Base-by-base conservation (phyloP, 306 rosid genomes). In the Alnus glutinosa region DNA sequence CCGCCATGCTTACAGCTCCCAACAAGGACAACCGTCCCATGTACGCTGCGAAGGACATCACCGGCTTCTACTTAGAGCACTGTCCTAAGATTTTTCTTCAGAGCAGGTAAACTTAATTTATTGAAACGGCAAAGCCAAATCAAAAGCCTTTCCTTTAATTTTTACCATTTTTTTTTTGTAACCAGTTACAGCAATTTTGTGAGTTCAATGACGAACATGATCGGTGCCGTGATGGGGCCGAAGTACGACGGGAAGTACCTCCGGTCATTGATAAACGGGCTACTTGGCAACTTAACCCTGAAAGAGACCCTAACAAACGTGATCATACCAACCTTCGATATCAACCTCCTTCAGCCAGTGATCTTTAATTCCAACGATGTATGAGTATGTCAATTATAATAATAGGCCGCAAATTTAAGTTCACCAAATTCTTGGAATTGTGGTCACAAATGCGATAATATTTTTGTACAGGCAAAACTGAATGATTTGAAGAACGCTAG, bases 191-290 rank as follows among this genome's bases (percentile, higher is more conserved):
- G 8, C 39, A 67, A 9, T 18, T 39, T 37, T 39, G 49, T 67
- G 71, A 8, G 12, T 67, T 39, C 71, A 16, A 54, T 15, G 7
- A 70, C 59, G 2, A 12, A 28, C 16, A 42, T 57, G 55, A 9
- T 78, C 2, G 28, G 8, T 47, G 15, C 4, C 8, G 37, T 36
- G 15, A 0, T 47, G 28, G 91, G 91, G 19, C 91, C 89, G 0
- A 88, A 81, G 44, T 88, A 88, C 42, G 87, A 85, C 28, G 89
- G 91, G 14, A 73, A 75, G 61, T 70, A 88, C 70, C 76, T 85
- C 23, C 84, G 75, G 8, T 50, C 79, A 2, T 16, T 87, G 66
- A 57, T 61, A 14, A 80, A 72, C 6, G 64, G 10, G 50, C 32
- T 85, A 19, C 80, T 87, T 9, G 90, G 90, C 10, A 75, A 80